Evolutionary conservation across 2,329 filamentous ascomycete genomes (phyloP).

Genomic region (Endothia cerciana): DNA sequence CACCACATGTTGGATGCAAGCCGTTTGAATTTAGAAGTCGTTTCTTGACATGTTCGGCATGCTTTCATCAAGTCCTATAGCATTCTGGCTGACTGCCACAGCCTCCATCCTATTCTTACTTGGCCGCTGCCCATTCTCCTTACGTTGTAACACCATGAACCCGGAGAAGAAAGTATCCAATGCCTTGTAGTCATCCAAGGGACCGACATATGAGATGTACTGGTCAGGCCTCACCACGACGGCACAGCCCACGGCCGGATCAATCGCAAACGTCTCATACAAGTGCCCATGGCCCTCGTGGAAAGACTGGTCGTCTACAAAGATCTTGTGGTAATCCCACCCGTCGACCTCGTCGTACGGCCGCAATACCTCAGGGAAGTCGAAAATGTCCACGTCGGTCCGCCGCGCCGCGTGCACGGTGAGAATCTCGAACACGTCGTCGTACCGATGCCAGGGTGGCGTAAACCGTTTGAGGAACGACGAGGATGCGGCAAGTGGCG

Average conservation of each 20-base stretch:
- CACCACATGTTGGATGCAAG: too few relatives aligned
- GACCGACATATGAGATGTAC: too few relatives aligned
- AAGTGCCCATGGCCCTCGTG: constrained; percentile 55
- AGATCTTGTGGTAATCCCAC: constrained; percentile 61
- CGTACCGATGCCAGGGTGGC: constrained; percentile 34
- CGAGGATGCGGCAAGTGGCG: too few relatives aligned
- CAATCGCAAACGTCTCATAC: constrained; percentile 63
- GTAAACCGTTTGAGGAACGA: constrained; percentile 48
- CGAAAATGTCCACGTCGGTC: constrained; percentile 51
- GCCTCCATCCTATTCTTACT: too few relatives aligned
- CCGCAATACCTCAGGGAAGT: constrained; percentile 54
- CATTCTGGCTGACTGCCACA: too few relatives aligned
- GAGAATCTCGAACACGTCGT: constrained; percentile 59
- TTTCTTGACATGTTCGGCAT: too few relatives aligned
- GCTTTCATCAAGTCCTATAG: too few relatives aligned
- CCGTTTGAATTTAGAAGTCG: too few relatives aligned
- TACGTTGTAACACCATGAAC: too few relatives aligned
- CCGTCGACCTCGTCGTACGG: constrained; percentile 51
- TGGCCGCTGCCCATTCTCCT: too few relatives aligned
- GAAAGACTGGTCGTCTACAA: constrained; percentile 57
- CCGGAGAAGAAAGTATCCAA: too few relatives aligned
- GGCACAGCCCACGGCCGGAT: constrained; percentile 57
- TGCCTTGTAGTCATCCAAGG: too few relatives aligned
- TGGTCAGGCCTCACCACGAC: constrained; percentile 69
- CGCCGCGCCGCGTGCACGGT: constrained; percentile 62